These are phyloP conservation scores for Phaeophleospora eucalypticola DNA, from an alignment of 2,329 filamentous ascomycete genomes.

Conservation along the genomic window DNA sequence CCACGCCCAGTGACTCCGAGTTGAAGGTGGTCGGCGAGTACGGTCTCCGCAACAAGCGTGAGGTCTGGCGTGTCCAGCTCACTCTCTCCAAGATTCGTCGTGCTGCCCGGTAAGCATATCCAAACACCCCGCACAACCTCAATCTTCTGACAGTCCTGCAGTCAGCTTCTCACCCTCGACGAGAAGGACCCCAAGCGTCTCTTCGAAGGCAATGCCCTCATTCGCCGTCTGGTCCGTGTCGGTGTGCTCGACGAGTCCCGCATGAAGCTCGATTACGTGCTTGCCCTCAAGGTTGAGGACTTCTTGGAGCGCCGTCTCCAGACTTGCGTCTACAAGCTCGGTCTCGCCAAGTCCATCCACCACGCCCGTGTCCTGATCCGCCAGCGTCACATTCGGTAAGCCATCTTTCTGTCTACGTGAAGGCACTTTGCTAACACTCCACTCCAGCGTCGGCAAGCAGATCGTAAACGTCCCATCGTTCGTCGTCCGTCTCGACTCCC, in stretches of 20 bases:
- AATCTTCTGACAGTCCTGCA: conserved; percentile 39
- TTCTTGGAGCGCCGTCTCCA: conserved; percentile 99
- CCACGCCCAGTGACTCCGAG: conserved; percentile 82
- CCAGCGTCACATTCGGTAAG: conserved; percentile 91
- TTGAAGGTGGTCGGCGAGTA: conserved; percentile 99
- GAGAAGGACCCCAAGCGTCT: conserved; percentile 99
- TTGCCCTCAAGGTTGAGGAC: conserved; percentile 98
- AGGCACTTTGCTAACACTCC: conserved; percentile 19
- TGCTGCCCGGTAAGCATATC: conserved; percentile 83
- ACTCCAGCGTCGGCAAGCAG: conserved; percentile 88
- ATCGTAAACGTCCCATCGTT: conserved; percentile 99
- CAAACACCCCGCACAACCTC: conserved; percentile 7
- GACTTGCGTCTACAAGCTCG: conserved; percentile 99
- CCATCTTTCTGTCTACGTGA: conserved; percentile 7
- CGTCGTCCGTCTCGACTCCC: conserved; percentile 98
- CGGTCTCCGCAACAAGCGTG: conserved; percentile 99
- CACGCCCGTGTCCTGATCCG: conserved; percentile 99
- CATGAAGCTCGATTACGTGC: conserved; percentile 99
- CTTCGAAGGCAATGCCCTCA: conserved; percentile 99
- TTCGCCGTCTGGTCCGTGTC: conserved; percentile 98
- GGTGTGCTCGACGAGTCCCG: conserved; percentile 99
- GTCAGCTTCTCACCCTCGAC: conserved; percentile 99
- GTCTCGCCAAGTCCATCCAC: conserved; percentile 99
- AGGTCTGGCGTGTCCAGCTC: conserved; percentile 99
- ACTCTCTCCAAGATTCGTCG: conserved; percentile 99